Base-by-base conservation (phyloP, 495 filamentous ascomycete genomes). In the Aspergillus bertholletiae region DNA sequence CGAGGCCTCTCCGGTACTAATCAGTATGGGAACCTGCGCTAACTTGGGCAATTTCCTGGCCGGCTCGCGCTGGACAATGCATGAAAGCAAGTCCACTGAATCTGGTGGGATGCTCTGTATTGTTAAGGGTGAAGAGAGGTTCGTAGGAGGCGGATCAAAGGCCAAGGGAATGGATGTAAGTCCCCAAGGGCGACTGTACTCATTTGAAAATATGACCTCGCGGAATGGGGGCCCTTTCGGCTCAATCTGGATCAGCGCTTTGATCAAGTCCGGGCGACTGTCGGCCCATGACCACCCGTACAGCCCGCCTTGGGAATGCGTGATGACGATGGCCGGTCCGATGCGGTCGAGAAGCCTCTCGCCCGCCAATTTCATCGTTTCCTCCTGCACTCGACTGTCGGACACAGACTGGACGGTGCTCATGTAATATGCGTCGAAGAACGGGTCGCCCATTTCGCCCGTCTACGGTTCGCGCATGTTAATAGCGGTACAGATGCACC, bases 341-440 rank as follows among this genome's bases (percentile, higher is more conserved):
- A 74, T 59, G 26, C 46, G 63, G 51, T 71, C 59, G 11, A 75
- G 51, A 18, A 75, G 61, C 15, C 63, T 67, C 27, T 39, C 59
- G 51, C 53, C 57, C 53, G 45, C 70, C 55, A 27, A 57, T 46
- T 20, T 57, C 48, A 43, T 64, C 64, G n/a, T 44, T 51, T 45
- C 54, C 55, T 61, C 74, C 15, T 27, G 13, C 6, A 22, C n/a
- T n/a, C 17, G n/a, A 7, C 11, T 4, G 53, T 71, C 56, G 18
- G 50, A 55, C 23, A 59, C 49, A 22, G 58, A 68, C 18, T 62
- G 70, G 22, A 74, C 51, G 39, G 65, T 55, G 15, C 50, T 57
- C n/a, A 59, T 58, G 55, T 69, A 75, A 55, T 65, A 72, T 20
- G 66, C 56, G 56, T 83, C 78, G 61, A 83, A 82, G 40, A 72